Percentiles rank a stretch among this genome's conserved stretches.
phyloP scores from a whole-genome alignment of 495 filamentous ascomycete genomes.

The Geoglossum glabrum region DNA sequence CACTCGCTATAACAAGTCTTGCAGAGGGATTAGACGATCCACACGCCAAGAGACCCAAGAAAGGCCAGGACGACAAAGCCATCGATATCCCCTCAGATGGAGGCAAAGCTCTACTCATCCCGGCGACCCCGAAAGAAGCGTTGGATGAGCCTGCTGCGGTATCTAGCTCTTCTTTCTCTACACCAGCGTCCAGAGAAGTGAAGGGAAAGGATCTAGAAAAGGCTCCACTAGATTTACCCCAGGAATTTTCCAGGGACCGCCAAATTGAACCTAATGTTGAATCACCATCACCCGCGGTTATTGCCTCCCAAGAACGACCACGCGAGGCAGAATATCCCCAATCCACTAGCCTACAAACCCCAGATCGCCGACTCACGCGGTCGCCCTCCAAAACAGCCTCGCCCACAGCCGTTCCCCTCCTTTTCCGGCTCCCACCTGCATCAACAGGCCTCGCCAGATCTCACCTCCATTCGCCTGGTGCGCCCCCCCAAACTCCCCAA shows the following conservation, averaged over 20 bases:
- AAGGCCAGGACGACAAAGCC: background rate
- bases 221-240: background rate
- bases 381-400: background rate
- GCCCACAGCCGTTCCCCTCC: slow-evolving; percentile 1
- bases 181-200: background rate
- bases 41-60: background rate
- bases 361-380: background rate
- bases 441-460: background rate
- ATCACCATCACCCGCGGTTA: background rate
- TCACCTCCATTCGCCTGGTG: background rate
- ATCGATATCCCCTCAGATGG: background rate
- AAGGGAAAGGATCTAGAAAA: background rate
- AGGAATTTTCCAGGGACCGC: background rate
- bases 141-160: background rate
- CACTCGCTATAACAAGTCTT: background rate
- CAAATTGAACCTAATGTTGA: background rate
- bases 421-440: background rate
- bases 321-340: background rate
- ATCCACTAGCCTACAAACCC: background rate
- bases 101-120: background rate
- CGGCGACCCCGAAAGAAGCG: background rate
- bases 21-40: background rate
- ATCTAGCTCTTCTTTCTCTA: background rate
- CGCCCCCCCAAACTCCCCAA: background rate
- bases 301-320: background rate